A percentile compares a stretch with the other conserved stretches of the same genome.
phyloP scores from a whole-genome alignment of 139 green algal genomes.

The Mychonastes homosphaera region DNA sequence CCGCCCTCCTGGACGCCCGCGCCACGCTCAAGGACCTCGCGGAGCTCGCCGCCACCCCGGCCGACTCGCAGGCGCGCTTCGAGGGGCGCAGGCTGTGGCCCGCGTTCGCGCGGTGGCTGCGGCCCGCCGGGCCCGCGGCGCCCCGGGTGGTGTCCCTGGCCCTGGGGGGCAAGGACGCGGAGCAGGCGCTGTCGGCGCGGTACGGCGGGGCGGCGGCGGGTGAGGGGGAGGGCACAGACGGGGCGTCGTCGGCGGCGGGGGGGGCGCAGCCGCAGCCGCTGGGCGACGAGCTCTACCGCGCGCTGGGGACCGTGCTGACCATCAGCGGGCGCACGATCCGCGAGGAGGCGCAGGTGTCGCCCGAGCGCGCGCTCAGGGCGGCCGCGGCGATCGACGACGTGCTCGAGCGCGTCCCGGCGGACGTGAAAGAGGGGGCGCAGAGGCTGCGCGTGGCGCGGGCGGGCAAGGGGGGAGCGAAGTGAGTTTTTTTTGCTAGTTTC shows the following conservation, averaged over 20 bases:
- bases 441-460: no score
- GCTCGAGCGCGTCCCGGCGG: no score
- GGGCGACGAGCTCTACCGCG: conserved; percentile 20
- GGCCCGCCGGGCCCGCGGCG: conserved; percentile 12
- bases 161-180: conserved; percentile 11
- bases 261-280: neutral
- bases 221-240: conserved; percentile 8
- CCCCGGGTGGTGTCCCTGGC: conserved; percentile 14
- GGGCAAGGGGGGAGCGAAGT: no score
- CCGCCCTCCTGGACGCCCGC: no score
- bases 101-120: conserved; percentile 20
- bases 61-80: conserved; percentile 25
- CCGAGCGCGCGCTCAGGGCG: conserved; percentile 4
- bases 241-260: neutral
- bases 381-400: conserved; percentile 7
- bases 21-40: no score
- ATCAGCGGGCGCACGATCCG: conserved; percentile 33
- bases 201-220: conserved; percentile 23
- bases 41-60: conserved; percentile 16
- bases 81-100: conserved; percentile 19
- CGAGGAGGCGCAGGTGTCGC: conserved; percentile 15
- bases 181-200: conserved; percentile 14
- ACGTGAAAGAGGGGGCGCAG: no score
- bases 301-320: conserved; percentile 25
- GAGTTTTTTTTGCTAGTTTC: no score